phyloP scores from a whole-genome alignment of 257 asterid genomes.

The Solanum bukasovii region DNA sequence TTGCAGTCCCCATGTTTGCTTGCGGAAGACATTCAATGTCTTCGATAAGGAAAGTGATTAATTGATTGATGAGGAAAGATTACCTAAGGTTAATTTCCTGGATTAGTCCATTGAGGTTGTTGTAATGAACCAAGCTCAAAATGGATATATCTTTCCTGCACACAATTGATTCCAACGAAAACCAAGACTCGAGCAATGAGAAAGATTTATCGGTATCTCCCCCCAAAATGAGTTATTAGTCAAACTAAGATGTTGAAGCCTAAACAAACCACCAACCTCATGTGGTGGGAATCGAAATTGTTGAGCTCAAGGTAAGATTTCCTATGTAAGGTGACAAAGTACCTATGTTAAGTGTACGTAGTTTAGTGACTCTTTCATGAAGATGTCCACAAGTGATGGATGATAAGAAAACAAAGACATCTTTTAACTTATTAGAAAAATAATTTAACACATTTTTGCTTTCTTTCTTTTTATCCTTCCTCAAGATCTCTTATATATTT shows the following conservation, averaged over 20 bases:
- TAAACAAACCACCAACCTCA: neutral
- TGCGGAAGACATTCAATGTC: neutral
- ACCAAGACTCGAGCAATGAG: neutral
- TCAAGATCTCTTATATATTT: neutral
- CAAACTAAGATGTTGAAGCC: neutral
- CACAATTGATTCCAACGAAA: neutral
- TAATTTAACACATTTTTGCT: neutral
- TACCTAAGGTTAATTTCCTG: neutral
- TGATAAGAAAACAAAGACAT: no score
- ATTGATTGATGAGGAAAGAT: neutral
- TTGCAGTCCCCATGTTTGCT: no score
- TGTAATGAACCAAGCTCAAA: neutral
- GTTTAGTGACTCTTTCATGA: neutral
- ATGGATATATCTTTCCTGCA: neutral
- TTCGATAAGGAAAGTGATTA: neutral
- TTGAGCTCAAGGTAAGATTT: neutral
- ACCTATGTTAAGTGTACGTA: neutral
- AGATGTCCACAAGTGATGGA: neutral
- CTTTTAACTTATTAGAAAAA: no score
- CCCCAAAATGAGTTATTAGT: neutral
- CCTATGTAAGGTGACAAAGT: slow-evolving; percentile 3
- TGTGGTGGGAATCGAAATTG: neutral
- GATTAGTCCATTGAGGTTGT: neutral
- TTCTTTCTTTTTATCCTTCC: neutral
- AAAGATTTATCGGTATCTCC: neutral